Evolutionary conservation across 345 rosid genomes (phyloP).

Genomic region (Carallia brachiata): DNA sequence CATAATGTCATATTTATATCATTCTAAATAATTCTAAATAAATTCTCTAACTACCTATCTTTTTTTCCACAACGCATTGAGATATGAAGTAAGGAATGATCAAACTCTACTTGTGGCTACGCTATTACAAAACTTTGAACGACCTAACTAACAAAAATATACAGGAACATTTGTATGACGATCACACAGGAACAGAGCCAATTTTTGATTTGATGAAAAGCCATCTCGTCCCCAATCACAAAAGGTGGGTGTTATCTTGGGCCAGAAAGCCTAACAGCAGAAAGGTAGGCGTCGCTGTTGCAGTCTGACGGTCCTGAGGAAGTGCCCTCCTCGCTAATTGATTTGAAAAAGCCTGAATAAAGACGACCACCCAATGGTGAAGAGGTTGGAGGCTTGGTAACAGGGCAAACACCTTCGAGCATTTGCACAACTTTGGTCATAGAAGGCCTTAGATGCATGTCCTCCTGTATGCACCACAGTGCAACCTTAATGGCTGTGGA

Average conservation of each 20-base stretch:
- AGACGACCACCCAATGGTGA: conserved; percentile 65
- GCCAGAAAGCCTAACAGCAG: conserved; percentile 84
- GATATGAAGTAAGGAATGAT: neutral
- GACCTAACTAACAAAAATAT: conserved; percentile 4
- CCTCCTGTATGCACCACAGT: conserved; percentile 93
- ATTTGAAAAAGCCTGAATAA: conserved; percentile 40
- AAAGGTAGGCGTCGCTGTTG: conserved; percentile 62
- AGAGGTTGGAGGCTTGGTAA: conserved; percentile 59
- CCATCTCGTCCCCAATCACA: neutral
- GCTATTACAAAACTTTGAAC: conserved; percentile 24
- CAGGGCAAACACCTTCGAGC: conserved; percentile 81
- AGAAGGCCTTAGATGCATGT: conserved; percentile 71
- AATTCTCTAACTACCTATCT: too few relatives aligned
- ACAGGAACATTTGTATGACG: neutral
- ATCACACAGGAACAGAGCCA: neutral
- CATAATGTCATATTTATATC: too few relatives aligned
- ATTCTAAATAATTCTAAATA: too few relatives aligned
- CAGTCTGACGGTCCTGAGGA: conserved; percentile 75
- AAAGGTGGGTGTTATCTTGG: conserved; percentile 59
- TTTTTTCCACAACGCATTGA: too few relatives aligned
- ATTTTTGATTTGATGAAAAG: neutral
- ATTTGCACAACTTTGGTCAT: conserved; percentile 90
- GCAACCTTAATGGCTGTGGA: conserved; percentile 63
- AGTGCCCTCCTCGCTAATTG: conserved; percentile 59
- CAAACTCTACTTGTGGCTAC: neutral